A percentile compares a stretch with the other conserved stretches of the same genome.
phyloP scores from a whole-genome alignment of 2,329 filamentous ascomycete genomes.

The Septoria petroselini region DNA sequence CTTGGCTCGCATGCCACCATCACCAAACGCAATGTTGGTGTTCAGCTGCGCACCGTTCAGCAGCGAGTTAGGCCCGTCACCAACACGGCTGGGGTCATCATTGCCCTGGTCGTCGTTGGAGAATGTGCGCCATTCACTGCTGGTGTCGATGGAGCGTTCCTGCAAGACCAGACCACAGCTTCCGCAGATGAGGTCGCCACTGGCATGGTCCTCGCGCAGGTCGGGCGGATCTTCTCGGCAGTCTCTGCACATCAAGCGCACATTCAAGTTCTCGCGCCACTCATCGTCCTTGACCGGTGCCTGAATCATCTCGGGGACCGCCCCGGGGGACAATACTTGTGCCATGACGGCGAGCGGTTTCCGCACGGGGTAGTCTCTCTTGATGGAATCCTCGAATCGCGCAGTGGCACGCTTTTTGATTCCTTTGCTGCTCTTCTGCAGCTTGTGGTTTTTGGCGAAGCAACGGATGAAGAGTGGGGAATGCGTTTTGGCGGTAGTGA shows the following conservation, averaged over 20 bases:
- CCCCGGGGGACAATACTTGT: conserved; percentile 46
- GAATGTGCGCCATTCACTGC: conserved; percentile 98
- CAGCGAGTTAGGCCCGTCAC: conserved; percentile 85
- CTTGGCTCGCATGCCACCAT: conserved; percentile 65
- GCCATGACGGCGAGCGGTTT: conserved; percentile 34
- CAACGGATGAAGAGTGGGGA: conserved; percentile 65
- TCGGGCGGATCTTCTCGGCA: conserved; percentile 92
- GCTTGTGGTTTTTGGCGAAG: conserved; percentile 47
- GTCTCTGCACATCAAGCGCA: conserved; percentile 80
- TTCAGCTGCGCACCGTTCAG: conserved; percentile 86
- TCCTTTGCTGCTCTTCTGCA: conserved; percentile 44
- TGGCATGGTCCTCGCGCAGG: conserved; percentile 86
- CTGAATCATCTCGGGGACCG: conserved; percentile 42
- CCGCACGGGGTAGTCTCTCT: conserved; percentile 27
- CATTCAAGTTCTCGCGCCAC: conserved; percentile 83
- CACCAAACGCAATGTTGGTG: conserved; percentile 81
- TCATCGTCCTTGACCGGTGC: conserved; percentile 41
- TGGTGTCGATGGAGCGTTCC: conserved; percentile 88
- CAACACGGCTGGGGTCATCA: conserved; percentile 96
- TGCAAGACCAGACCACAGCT: conserved; percentile 89
- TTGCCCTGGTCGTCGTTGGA: conserved; percentile 96
- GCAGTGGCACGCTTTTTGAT: conserved; percentile 45
- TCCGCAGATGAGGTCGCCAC: conserved; percentile 86
- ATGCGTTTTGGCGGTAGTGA: conserved; percentile 50
- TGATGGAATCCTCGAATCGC: conserved; percentile 36